Evolutionary conservation across 106 monocot species (phyloP).

Genomic region (Allium cepa): DNA sequence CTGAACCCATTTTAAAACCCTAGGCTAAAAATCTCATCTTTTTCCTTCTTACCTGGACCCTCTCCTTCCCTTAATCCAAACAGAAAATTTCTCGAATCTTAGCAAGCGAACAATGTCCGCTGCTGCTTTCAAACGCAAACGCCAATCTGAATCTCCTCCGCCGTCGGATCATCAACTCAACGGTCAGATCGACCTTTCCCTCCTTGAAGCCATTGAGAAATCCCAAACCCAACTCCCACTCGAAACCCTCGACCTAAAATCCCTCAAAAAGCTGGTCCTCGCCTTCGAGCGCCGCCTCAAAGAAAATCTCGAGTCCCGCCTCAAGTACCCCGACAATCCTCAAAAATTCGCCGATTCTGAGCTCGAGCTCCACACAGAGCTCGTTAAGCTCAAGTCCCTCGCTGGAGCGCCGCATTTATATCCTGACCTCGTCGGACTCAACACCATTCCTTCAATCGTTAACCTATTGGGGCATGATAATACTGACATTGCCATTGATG

Average conservation of each 20-base stretch:
- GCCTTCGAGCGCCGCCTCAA: slow-evolving; percentile 95
- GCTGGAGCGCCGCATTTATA: slow-evolving; percentile 89
- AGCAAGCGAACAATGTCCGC: not conserved
- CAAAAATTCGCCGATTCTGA: slow-evolving; percentile 93
- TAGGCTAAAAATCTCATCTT: too few relatives aligned
- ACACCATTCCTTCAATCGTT: slow-evolving; percentile 58
- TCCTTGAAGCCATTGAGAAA: slow-evolving; percentile 76
- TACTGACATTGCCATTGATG: slow-evolving; percentile 72
- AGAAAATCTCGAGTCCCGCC: slow-evolving; percentile 84
- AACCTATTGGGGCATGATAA: slow-evolving; percentile 80
- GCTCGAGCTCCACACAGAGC: slow-evolving; percentile 78
- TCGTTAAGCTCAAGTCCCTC: slow-evolving; percentile 61
- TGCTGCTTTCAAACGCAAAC: slow-evolving; percentile 32
- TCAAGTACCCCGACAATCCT: slow-evolving; percentile 88
- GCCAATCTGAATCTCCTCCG: slow-evolving; percentile 17
- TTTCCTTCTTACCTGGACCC: not conserved
- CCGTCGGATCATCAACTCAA: not conserved
- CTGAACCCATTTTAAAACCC: too few relatives aligned
- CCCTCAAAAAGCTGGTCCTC: slow-evolving; percentile 77
- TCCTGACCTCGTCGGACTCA: slow-evolving; percentile 78
- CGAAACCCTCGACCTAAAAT: slow-evolving; percentile 68
- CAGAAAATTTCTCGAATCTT: not conserved
- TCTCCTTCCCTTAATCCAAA: not conserved
- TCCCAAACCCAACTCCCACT: slow-evolving; percentile 31
- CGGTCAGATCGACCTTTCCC: slow-evolving; percentile 60